A percentile compares a stretch with the other conserved stretches of the same genome.
These are phyloP conservation scores for Lachancea waltii DNA, from an alignment of 805 yeast species.

Conservation along the genomic window DNA sequence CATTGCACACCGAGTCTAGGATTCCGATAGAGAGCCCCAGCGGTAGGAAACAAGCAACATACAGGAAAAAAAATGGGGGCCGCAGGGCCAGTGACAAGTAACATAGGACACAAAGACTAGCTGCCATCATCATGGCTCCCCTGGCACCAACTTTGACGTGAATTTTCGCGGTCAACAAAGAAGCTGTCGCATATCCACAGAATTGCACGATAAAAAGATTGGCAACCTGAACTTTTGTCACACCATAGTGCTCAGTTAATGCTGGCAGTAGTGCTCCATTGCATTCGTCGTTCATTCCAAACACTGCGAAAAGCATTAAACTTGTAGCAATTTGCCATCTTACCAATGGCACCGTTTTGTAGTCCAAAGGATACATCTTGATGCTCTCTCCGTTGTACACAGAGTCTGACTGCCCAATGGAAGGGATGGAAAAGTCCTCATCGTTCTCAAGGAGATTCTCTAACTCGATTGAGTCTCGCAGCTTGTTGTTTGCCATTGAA, in stretches of 20 bases:
- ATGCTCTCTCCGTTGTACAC: slow-evolving; percentile 25
- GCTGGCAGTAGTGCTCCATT: slow-evolving; percentile 32
- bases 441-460: not conserved
- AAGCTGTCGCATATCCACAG: slow-evolving; percentile 28
- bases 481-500: not conserved
- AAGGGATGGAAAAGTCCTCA: not conserved
- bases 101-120: slow-evolving; percentile 17
- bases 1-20: slow-evolving; percentile 31
- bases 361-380: slow-evolving; percentile 25
- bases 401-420: slow-evolving; percentile 1
- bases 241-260: slow-evolving; percentile 22
- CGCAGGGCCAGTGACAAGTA: slow-evolving; percentile 18
- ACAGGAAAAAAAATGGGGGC: slow-evolving; percentile 22
- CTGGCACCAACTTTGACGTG: slow-evolving; percentile 24
- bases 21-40: slow-evolving; percentile 33
- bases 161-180: slow-evolving; percentile 25
- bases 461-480: not conserved
- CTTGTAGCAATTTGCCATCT: slow-evolving; percentile 27
- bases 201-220: slow-evolving; percentile 29
- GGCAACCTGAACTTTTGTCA: slow-evolving; percentile 24
- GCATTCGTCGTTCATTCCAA: slow-evolving; percentile 32
- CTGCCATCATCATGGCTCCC: slow-evolving; percentile 26
- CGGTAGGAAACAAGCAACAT: slow-evolving; percentile 25
- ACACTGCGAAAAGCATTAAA: slow-evolving; percentile 25
- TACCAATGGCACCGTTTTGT: slow-evolving; percentile 22